These are phyloP conservation scores for Coemansia sp. DNA, from an alignment of 192 early-diverging fungal genomes.

Conservation along the genomic window DNA sequence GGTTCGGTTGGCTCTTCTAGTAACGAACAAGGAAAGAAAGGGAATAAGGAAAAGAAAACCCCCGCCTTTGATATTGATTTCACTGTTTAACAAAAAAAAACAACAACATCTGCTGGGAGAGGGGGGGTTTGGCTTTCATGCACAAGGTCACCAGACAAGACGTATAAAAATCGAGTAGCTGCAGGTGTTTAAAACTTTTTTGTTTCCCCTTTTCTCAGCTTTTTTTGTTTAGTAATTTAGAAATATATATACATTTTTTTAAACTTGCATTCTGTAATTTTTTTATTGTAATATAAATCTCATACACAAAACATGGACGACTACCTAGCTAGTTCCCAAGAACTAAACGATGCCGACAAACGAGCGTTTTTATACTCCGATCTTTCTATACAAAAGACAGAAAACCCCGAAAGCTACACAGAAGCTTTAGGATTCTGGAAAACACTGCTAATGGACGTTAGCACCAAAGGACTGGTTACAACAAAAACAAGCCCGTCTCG, in stretches of 20 bases:
- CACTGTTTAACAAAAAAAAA: not conserved
- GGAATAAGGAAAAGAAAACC: not conserved
- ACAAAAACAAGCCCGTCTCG: constrained; percentile 13
- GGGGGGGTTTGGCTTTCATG: no score
- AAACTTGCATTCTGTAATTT: not conserved
- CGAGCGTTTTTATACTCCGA: constrained; percentile 50
- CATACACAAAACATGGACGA: constrained; percentile 8
- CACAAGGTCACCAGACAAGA: not conserved
- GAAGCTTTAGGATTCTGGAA: constrained; percentile 41
- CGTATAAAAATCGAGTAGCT: no score
- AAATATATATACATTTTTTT: not conserved
- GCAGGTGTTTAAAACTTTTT: not conserved
- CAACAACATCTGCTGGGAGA: no score
- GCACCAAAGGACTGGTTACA: constrained; percentile 21
- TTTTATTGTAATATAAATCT: not conserved
- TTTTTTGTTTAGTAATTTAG: constrained; percentile 1
- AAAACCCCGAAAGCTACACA: constrained; percentile 45
- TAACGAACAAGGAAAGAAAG: not conserved
- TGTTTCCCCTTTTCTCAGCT: not conserved
- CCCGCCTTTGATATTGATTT: not conserved
- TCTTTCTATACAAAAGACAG: constrained; percentile 14
- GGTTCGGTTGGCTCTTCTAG: not conserved
- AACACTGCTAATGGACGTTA: constrained; percentile 12
- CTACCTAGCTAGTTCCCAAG: constrained; percentile 14
- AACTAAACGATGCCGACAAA: constrained; percentile 32